Base-by-base conservation (phyloP, 345 rosid species). In the Brassica nigra region DNA sequence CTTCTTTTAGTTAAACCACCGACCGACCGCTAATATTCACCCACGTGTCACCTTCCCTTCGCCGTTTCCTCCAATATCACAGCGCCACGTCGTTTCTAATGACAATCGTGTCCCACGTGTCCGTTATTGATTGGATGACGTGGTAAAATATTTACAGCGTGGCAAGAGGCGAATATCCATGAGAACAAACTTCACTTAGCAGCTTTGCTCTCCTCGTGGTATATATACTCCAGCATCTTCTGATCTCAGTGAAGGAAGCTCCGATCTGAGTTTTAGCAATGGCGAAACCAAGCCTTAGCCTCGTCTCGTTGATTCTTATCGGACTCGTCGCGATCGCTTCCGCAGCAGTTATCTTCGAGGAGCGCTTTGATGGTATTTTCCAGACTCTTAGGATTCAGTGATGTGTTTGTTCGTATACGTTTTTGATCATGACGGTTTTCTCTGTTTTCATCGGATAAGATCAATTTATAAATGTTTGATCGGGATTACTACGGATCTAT, bases 341-440 rank as follows among this genome's bases (percentile, higher is more conserved):
- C 3, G 93, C 98, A 2, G 66, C 75, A 37, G 93, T 93, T 61
- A 84, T 90, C 86, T 95, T 95, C 83, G 99, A 95, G 80, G 99
- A 95, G 44, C 97, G 90, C 4, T 95, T 92, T 77, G 92, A 90
- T 18, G 98, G 99, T 95, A 27, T 77, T 14, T 36, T 20, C 52
- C 34, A 18, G 2, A 16, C 15, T 42, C 59, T 34, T 68, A 58
- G 8, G 18, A 49, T 23, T 37, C 66, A 14, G 9, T 67, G 14
- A 54, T 73, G 16, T 6, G 62, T 66, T 66, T 58, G 30, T 78
- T 73, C 15, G n/a, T 66, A 20, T 8, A 42, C 8, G 4, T 63
- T 62, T 37, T 33, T 71, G 75, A 33, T 80, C 79, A 62, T 74
- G 59, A 52, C 8, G 65, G 10, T 61, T 4, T 74, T 14, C 3